Conservation (phyloP, 305 asterid species). For the Fraxinus platypoda region DNA sequence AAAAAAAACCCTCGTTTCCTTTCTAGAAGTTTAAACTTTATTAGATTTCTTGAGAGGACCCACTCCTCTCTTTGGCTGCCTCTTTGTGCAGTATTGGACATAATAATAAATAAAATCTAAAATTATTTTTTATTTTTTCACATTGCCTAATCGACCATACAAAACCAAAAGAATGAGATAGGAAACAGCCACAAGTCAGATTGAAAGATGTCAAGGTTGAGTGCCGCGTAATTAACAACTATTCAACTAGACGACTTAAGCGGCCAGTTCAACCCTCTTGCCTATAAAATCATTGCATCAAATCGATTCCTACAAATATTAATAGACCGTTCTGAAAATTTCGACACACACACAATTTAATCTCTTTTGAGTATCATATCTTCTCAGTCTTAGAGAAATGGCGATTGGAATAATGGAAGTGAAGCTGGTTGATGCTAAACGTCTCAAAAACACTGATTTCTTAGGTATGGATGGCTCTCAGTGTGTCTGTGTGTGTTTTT, state of each 20-base stretch:
- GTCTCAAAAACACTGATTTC: background rate
- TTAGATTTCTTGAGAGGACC: too few relatives aligned
- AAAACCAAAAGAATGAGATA: background rate
- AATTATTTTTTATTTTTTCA: too few relatives aligned
- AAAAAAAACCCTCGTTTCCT: too few relatives aligned
- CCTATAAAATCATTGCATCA: background rate
- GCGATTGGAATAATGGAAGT: background rate
- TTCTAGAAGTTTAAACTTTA: too few relatives aligned
- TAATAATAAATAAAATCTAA: too few relatives aligned
- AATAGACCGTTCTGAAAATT: background rate
- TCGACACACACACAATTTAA: too few relatives aligned
- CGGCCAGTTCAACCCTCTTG: background rate
- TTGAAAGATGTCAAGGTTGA: background rate
- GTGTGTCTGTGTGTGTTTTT: background rate
- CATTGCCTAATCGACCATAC: too few relatives aligned
- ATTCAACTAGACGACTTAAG: background rate
- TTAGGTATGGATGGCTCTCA: background rate
- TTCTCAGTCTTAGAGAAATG: background rate
- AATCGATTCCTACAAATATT: background rate
- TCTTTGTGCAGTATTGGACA: too few relatives aligned
- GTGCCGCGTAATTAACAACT: background rate
- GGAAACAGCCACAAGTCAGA: background rate
- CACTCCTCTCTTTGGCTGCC: too few relatives aligned
- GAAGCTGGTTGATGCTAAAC: background rate
- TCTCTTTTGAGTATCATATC: background rate